phyloP scores from a whole-genome alignment of 2,329 filamentous ascomycete genomes.

The Aspergillus floridensis region DNA sequence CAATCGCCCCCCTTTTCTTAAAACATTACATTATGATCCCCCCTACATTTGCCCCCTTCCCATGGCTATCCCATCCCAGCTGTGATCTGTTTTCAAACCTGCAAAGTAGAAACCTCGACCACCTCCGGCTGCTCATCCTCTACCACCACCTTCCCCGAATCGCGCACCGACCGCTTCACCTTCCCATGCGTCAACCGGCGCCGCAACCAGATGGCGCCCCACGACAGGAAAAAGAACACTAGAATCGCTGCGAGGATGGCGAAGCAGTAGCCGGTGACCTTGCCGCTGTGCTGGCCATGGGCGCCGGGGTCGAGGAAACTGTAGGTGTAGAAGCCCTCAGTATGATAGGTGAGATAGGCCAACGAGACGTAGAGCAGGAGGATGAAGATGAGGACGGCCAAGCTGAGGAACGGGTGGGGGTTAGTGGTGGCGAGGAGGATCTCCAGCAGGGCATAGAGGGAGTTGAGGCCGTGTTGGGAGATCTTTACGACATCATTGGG shows the following conservation, averaged over 20 bases:
- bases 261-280: conserved; percentile 64
- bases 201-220: conserved; percentile 55
- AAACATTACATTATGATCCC: too few species aligned
- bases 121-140: conserved; percentile 12
- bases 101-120: neutral
- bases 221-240: conserved; percentile 54
- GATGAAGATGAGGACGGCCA: conserved; percentile 67
- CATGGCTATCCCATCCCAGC: neutral
- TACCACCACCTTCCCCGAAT: conserved; percentile 12
- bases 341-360: conserved; percentile 69
- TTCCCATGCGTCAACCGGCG: conserved; percentile 43
- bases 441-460: conserved; percentile 71
- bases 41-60: neutral
- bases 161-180: conserved; percentile 25
- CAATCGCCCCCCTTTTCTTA: too few species aligned
- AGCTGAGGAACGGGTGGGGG: conserved; percentile 62
- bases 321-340: conserved; percentile 74
- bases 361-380: conserved; percentile 70
- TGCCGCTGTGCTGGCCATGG: conserved; percentile 46
- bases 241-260: conserved; percentile 55
- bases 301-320: conserved; percentile 66
- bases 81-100: neutral
- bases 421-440: conserved; percentile 65
- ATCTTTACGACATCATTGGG: conserved; percentile 40
- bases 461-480: conserved; percentile 73